Conservation (phyloP, 2,329 filamentous ascomycete genomes). For the Xylaria sp. region DNA sequence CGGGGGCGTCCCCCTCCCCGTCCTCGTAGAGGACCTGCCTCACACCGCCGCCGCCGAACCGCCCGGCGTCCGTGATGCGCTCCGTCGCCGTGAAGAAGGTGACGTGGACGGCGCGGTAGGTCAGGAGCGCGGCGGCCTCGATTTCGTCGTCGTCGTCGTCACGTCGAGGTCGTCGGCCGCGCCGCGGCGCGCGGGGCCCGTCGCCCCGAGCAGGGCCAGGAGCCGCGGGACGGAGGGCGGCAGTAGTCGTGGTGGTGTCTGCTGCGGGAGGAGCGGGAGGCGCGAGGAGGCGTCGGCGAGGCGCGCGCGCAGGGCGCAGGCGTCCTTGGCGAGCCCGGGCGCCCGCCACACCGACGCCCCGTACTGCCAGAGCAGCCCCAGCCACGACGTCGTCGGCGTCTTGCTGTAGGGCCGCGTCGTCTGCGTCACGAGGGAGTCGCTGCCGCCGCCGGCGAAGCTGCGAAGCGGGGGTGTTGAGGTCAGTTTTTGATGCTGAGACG, state of each 20-base stretch:
- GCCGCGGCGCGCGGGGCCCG: slow-evolving; percentile 9
- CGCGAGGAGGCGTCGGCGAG: slow-evolving; percentile 9
- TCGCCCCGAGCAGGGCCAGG: slow-evolving; percentile 17
- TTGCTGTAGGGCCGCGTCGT: slow-evolving; percentile 27
- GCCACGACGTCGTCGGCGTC: slow-evolving; percentile 20
- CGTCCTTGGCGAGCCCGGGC: slow-evolving; percentile 16
- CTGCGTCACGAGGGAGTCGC: slow-evolving; percentile 11
- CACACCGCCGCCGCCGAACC: slow-evolving; percentile 3
- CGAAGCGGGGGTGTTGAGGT: slow-evolving; percentile 2
- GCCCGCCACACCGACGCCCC: slow-evolving; percentile 27
- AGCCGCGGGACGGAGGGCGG: slow-evolving; percentile 20
- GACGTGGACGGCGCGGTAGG: slow-evolving; percentile 14
- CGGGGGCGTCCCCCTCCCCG: not conserved
- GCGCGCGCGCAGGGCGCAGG: slow-evolving; percentile 11
- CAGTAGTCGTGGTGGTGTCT: too few relatives aligned
- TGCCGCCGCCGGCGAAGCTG: slow-evolving; percentile 19
- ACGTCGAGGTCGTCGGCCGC: too few relatives aligned
- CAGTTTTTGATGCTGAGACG: not conserved
- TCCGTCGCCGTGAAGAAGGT: slow-evolving; percentile 20
- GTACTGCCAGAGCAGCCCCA: slow-evolving; percentile 25
- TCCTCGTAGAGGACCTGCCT: slow-evolving; percentile 18
- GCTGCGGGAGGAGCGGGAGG: too few relatives aligned
- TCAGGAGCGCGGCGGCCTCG: slow-evolving; percentile 16
- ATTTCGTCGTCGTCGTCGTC: too few relatives aligned
- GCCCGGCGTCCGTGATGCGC: slow-evolving; percentile 7